A percentile compares a stretch with the other conserved stretches of the same genome.
phyloP scores from a whole-genome alignment of 306 rosid genomes.

The Trifolium subterraneum region DNA sequence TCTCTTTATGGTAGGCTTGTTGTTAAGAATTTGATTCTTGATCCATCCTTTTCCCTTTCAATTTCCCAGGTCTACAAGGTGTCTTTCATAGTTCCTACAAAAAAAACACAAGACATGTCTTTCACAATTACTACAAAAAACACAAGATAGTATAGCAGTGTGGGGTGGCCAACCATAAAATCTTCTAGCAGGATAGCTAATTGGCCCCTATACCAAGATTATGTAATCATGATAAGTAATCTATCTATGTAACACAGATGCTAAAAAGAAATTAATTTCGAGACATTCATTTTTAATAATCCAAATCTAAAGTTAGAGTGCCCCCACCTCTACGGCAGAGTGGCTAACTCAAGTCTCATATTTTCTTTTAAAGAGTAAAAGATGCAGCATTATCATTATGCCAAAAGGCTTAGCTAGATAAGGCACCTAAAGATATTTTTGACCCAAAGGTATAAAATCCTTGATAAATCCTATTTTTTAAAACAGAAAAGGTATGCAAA shows the following conservation, averaged over 20 bases:
- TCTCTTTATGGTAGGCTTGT: constrained; percentile 8
- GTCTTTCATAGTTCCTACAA: background rate
- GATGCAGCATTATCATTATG: too few species aligned
- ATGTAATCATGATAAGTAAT: background rate
- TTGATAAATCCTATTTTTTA: background rate
- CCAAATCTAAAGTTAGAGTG: too few species aligned
- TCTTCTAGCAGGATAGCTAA: background rate
- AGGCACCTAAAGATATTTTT: too few species aligned
- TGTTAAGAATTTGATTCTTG: background rate
- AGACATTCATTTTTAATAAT: background rate
- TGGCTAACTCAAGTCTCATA: too few species aligned
- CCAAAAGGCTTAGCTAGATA: too few species aligned
- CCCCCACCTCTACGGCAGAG: too few species aligned
- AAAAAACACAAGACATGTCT: background rate
- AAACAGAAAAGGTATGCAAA: background rate
- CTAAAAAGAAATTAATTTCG: background rate
- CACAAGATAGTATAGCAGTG: background rate
- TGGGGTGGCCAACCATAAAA: background rate
- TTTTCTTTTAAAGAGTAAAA: too few species aligned
- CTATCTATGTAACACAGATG: background rate
- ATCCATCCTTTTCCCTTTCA: background rate
- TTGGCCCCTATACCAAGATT: background rate
- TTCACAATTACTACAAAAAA: background rate
- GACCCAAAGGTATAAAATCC: too few species aligned
- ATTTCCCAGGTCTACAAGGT: background rate